A percentile compares a stretch with the other conserved stretches of the same genome.
Conservation (phyloP, 2,329 filamentous ascomycete genomes). For the Karstenula rhodostoma region DNA sequence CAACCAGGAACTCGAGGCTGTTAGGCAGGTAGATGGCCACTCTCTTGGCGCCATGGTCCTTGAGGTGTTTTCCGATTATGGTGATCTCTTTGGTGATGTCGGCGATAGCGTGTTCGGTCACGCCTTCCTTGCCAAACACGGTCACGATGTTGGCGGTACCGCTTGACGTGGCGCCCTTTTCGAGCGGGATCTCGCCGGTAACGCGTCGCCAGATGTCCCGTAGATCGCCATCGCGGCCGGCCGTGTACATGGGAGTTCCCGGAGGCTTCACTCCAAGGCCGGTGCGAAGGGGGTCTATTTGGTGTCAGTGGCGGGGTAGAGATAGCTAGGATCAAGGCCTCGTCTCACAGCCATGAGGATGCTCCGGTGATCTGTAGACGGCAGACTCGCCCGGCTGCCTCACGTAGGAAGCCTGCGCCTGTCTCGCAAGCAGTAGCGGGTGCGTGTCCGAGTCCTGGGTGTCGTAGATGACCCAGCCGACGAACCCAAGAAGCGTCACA, state of each 20-base stretch:
- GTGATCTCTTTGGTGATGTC: slow-evolving; percentile 87
- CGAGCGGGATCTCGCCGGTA: slow-evolving; percentile 68
- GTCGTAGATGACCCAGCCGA: slow-evolving; percentile 75
- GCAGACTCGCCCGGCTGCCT: slow-evolving; percentile 86
- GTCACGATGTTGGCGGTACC: slow-evolving; percentile 78
- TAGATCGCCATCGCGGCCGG: slow-evolving; percentile 86
- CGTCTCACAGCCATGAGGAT: slow-evolving; percentile 75
- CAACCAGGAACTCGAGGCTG: slow-evolving; percentile 83
- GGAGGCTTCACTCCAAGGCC: slow-evolving; percentile 77
- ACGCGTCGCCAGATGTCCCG: slow-evolving; percentile 88
- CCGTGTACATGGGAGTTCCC: slow-evolving; percentile 81
- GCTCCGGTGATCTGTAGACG: slow-evolving; percentile 82
- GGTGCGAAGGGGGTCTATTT: slow-evolving; percentile 46
- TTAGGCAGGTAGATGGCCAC: slow-evolving; percentile 94
- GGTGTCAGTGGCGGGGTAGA: slow-evolving; percentile 27
- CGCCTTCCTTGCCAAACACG: slow-evolving; percentile 76
- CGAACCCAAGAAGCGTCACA: slow-evolving; percentile 69
- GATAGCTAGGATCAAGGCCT: background rate
- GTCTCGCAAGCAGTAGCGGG: slow-evolving; percentile 86
- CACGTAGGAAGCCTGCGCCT: slow-evolving; percentile 79
- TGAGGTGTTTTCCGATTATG: slow-evolving; percentile 79
- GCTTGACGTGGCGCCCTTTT: slow-evolving; percentile 69
- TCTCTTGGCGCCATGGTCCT: slow-evolving; percentile 72
- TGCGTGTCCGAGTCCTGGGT: slow-evolving; percentile 87
- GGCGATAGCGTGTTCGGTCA: slow-evolving; percentile 74